phyloP scores from a whole-genome alignment of 768 basidiomycete species.

The Agrocybe pediades region DNA sequence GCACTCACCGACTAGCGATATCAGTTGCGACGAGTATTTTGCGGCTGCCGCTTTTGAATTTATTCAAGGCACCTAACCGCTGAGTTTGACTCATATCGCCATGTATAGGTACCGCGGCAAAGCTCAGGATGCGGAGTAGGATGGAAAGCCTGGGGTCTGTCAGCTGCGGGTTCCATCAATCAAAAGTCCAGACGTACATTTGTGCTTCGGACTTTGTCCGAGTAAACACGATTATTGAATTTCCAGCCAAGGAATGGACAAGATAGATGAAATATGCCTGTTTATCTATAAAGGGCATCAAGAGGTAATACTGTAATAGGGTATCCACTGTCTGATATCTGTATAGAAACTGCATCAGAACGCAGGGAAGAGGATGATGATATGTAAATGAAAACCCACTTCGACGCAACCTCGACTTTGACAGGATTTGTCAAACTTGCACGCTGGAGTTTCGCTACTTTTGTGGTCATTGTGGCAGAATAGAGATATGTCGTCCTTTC shows the following conservation, averaged over 20 bases:
- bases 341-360: conserved; percentile 11
- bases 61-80: conserved; percentile 88
- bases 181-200: conserved; percentile 39
- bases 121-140: conserved; percentile 86
- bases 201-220: conserved; percentile 94
- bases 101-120: conserved; percentile 94
- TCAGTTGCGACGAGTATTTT: conserved; percentile 95
- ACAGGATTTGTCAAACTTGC: conserved; percentile 95
- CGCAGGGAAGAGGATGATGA: neutral
- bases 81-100: conserved; percentile 94
- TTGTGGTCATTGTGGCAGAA: conserved; percentile 99
- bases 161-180: neutral
- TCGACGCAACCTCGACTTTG: conserved; percentile 88
- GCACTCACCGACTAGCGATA: conserved; percentile 82
- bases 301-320: conserved; percentile 92
- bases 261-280: conserved; percentile 90
- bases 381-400: conserved; percentile 50
- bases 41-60: conserved; percentile 94
- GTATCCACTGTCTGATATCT: conserved; percentile 98
- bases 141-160: conserved; percentile 67
- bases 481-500: conserved; percentile 95
- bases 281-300: conserved; percentile 90
- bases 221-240: conserved; percentile 95
- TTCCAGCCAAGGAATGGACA: conserved; percentile 85
- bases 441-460: conserved; percentile 93